Evolutionary conservation across 257 asterid species (phyloP).

Genomic region (Nicotiana noctiflora): DNA sequence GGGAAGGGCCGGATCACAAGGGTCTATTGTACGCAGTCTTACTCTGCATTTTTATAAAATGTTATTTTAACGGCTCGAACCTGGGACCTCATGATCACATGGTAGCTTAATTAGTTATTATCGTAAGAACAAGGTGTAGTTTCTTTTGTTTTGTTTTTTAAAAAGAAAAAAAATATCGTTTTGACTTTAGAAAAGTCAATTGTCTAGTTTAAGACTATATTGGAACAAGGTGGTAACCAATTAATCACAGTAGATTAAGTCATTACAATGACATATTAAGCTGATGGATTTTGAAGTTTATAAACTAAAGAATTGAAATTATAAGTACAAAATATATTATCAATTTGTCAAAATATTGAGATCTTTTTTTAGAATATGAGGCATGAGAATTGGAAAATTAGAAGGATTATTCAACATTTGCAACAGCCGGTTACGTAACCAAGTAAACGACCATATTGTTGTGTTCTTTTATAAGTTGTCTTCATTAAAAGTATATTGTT

Average conservation of each 20-base stretch:
- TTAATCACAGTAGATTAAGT: neutral
- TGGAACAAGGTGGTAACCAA: neutral
- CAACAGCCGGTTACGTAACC: neutral
- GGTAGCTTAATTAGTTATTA: no score
- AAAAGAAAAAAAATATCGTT: neutral
- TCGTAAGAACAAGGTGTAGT: no score
- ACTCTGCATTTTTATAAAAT: no score
- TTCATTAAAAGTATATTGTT: neutral
- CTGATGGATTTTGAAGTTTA: neutral
- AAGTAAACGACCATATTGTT: neutral
- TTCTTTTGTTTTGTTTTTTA: no score
- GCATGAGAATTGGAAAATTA: neutral
- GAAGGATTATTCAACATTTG: neutral
- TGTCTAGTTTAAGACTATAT: neutral
- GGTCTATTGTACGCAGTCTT: no score
- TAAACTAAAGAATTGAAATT: neutral
- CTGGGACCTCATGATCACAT: no score
- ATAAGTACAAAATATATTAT: neutral
- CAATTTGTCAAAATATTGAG: neutral
- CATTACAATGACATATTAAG: neutral
- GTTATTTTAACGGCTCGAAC: no score
- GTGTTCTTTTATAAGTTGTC: neutral
- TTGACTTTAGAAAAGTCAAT: conserved; percentile 2
- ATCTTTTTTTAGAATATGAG: neutral
- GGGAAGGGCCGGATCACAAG: accelerated